Base-by-base conservation (phyloP, 164 flowering plant genomes). In the Nelumbo lutea region DNA sequence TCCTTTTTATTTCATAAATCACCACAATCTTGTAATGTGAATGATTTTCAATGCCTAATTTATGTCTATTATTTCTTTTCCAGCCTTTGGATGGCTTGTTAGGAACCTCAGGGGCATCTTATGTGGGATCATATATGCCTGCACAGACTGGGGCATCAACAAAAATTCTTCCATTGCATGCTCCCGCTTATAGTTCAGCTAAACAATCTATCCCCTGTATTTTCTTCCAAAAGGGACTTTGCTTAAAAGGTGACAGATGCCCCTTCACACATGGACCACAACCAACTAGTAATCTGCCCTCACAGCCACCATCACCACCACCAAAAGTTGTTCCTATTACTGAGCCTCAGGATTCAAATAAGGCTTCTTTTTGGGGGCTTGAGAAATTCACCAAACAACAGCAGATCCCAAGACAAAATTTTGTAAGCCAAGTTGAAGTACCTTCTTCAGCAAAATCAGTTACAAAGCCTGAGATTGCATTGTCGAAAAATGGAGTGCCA, bases 201-300 rank as follows among this genome's bases (percentile, higher is more conserved):
- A 90, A 87, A 71, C 94, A 83, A 77, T 82, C 72, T 10, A 90
- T 84, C 27, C 87, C 91, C 3, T 91, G 97, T 77, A 71, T 81
- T 72, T 93, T 84, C 81, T 93, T 85, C 74, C 96, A 88, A 69
- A 81, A 88, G 75, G 97, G 98, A 14, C 66, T 68, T 39, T 93
- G 98, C 74, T 67, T 88, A 53, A 93, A 91, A 82, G 98, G 96
- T 71, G 98, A 90, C 61, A 79, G 77, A 75, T 92, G 97, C 67
- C 82, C 88, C 64, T 92, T 88, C 70, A 61, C 76, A 56, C 96
- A 92, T 70, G 84, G 78, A 47, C 77, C 87, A 56, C 78, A 64
- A 72, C 71, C 79, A 44, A 11, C 68, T 15, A 71, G 45, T 70
- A 79, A 72, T 57, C 77, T 81, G 74, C 65, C 64, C 42, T 71